Evolutionary conservation across 2,329 filamentous ascomycete species (phyloP), one percentile per base, ranked within the genome.

Genomic region (Xylaria arbuscula): DNA sequence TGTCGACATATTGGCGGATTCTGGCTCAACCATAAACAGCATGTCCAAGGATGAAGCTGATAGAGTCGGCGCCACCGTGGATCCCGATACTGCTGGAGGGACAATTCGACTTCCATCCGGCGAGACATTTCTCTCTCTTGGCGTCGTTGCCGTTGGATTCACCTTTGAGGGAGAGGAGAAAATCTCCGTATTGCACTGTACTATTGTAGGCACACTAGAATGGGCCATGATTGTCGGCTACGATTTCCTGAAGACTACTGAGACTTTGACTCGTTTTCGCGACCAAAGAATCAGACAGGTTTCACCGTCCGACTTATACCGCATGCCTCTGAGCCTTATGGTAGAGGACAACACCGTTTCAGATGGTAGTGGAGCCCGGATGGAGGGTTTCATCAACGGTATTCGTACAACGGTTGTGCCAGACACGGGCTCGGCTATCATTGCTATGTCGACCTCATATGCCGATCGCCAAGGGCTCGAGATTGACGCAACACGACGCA

Each of bases 341-440:
- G 1, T 60, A 19, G 48, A 66, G 4, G 51, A 56, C 6, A 10
- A 8, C 32, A 17, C 19, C 2, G 38, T 3, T 7, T 28, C 3
- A 8, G 42, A 51, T 40, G 48, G 42, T 1, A 11, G 2, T 1
- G 17, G 17, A 17, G 64, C 57, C 8, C 57, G 57, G 1, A 62
- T 66, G 50, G 51, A 40, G 6, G 64, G 64, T 8, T 57, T 62
- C 19, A 66, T 66, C 22, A 62, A 62, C 36, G 64, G 64, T 1
- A 24, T 6, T 3, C 45, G 22, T 17, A 28, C 19, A 55, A 55
- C 7, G 11, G 50, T 42, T 19, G 64, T 66, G 2, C 57, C 64
- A 13, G 64, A 66, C 28, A 61, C 64, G 6, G 64, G 50, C 51
- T 66, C 64, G 7, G 57, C 9, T 28, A 66, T 66, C n/a, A 66